Percentiles rank a stretch among this genome's conserved stretches.
phyloP scores from a whole-genome alignment of 2,329 filamentous ascomycete genomes.

The Thelonectria discophora region DNA sequence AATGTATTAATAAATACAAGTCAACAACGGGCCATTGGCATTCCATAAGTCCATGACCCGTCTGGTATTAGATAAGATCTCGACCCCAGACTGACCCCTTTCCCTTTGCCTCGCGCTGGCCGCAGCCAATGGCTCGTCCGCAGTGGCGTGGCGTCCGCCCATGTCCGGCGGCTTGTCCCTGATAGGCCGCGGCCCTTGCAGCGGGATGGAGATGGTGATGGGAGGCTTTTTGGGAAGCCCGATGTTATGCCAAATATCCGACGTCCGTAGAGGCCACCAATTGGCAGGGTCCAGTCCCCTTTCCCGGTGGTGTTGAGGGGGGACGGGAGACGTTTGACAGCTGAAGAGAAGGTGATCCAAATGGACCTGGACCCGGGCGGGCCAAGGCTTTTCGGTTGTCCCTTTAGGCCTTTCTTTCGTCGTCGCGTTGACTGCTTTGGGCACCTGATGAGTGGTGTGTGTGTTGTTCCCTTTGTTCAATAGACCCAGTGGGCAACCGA shows the following conservation, averaged over 20 bases:
- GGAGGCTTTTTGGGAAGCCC: conserved; percentile 16
- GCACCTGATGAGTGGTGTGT: conserved; percentile 8
- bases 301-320: neutral
- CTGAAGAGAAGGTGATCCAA: conserved; percentile 5
- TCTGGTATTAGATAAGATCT: conserved; percentile 26
- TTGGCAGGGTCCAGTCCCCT: neutral
- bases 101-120: conserved; percentile 5
- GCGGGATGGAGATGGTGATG: conserved; percentile 32
- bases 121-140: conserved; percentile 31
- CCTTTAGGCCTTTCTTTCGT: neutral
- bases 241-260: conserved; percentile 23
- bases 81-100: conserved; percentile 34
- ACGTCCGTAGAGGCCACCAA: neutral
- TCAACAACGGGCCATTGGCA: neutral
- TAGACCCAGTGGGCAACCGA: neutral
- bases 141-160: conserved; percentile 35
- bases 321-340: neutral
- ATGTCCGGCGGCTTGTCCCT: conserved; percentile 34
- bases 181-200: conserved; percentile 43
- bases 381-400: conserved; percentile 4
- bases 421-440: neutral
- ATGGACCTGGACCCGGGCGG: conserved; percentile 17
- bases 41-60: neutral
- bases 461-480: conserved; percentile 15
- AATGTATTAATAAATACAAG: conserved; percentile 1